Conservation (phyloP, 495 filamentous ascomycete species). For the Aspergillus campestris region DNA sequence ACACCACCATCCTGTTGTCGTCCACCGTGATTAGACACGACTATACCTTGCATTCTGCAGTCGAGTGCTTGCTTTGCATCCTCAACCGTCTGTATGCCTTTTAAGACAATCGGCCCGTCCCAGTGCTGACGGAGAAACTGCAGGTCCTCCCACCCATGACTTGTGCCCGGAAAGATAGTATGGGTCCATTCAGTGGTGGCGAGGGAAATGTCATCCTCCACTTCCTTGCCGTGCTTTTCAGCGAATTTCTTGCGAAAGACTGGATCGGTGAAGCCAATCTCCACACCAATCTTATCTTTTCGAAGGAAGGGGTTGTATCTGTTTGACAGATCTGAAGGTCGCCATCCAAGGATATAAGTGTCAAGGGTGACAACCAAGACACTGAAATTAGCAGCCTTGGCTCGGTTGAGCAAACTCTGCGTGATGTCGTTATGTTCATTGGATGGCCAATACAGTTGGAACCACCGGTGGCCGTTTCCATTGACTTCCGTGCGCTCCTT, state of each 20-base stretch:
- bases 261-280: slow-evolving; percentile 46
- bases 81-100: slow-evolving; percentile 44
- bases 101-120: slow-evolving; percentile 40
- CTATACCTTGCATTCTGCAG: slow-evolving; percentile 45
- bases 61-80: slow-evolving; percentile 44
- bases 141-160: slow-evolving; percentile 46
- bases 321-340: slow-evolving; percentile 48
- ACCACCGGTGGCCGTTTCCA: slow-evolving; percentile 36
- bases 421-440: slow-evolving; percentile 44
- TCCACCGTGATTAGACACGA: slow-evolving; percentile 33
- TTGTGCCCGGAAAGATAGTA: slow-evolving; percentile 35
- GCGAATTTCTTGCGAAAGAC: slow-evolving; percentile 43
- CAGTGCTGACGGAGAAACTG: slow-evolving; percentile 17
- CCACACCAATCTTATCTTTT: slow-evolving; percentile 39
- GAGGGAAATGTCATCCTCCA: slow-evolving; percentile 32
- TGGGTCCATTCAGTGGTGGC: slow-evolving; percentile 33
- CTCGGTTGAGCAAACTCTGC: slow-evolving; percentile 41
- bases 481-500: too few species aligned
- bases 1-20: slow-evolving; percentile 39
- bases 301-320: slow-evolving; percentile 44
- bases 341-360: slow-evolving; percentile 49
- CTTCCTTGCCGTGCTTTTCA: slow-evolving; percentile 22
- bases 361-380: slow-evolving; percentile 57
- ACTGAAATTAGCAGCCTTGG: slow-evolving; percentile 42
- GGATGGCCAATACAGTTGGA: slow-evolving; percentile 55